These are phyloP conservation scores for Tetracladium maxilliforme DNA, from an alignment of 2,329 filamentous ascomycete species.

Conservation along the genomic window DNA sequence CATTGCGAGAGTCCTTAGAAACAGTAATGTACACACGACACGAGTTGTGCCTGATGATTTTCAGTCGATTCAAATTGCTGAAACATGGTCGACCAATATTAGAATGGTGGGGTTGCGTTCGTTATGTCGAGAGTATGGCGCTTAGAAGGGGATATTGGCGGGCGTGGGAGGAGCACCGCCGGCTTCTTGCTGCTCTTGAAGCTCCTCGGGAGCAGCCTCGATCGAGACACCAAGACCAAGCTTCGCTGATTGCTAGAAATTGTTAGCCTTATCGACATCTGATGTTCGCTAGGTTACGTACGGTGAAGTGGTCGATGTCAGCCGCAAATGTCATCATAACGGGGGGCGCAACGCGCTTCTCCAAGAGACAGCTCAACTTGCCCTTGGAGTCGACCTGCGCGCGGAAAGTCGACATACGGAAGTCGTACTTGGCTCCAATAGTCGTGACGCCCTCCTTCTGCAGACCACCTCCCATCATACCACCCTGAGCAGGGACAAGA, in stretches of 20 bases:
- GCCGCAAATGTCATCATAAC: conserved; percentile 91
- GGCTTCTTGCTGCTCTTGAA: conserved; percentile 71
- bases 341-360: conserved; percentile 89
- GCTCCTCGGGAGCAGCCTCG: conserved; percentile 69
- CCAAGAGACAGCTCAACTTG: conserved; percentile 81
- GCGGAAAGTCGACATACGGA: conserved; percentile 87
- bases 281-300: conserved; percentile 17
- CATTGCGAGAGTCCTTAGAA: too few relatives aligned
- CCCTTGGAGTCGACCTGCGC: conserved; percentile 92
- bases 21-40: too few relatives aligned
- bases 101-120: conserved; percentile 1
- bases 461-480: conserved; percentile 59
- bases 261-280: conserved; percentile 12
- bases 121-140: conserved; percentile 1
- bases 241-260: conserved; percentile 74
- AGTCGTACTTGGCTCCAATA: conserved; percentile 95
- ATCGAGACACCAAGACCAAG: conserved; percentile 88
- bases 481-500: conserved; percentile 49
- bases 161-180: conserved; percentile 21
- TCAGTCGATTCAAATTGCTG: too few relatives aligned
- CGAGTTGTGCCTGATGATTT: too few relatives aligned
- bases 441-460: conserved; percentile 83
- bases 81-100: conserved; percentile 3
- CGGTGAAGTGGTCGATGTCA: conserved; percentile 91
- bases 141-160: conserved; percentile 52